Base-by-base conservation (phyloP, 208 protist genomes). In the Trypanosoma mega region DNA sequence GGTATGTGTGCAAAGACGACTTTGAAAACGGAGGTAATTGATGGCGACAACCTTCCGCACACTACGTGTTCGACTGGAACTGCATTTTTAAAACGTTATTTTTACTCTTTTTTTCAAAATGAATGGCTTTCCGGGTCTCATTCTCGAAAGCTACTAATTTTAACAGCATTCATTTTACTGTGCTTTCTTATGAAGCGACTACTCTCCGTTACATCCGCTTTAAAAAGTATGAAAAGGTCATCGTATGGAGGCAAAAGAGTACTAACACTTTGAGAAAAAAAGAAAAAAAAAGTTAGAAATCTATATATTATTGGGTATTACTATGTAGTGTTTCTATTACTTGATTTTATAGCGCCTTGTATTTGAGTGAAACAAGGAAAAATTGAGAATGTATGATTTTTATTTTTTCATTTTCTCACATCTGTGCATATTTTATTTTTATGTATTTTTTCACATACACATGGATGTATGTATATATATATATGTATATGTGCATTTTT, bases 371-470 rank as follows among this genome's bases (percentile, higher is more conserved):
- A n/a, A n/a, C n/a, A n/a, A n/a, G n/a, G n/a, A n/a, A n/a, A n/a
- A n/a, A n/a, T n/a, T n/a, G n/a, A n/a, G n/a, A n/a, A n/a, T n/a
- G 16, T 24, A 65, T 9, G 4, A 30, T 3, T n/a, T 53, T 51
- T 3, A 16, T 66, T 58, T 37, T 29, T 26, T 24, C 26, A 39
- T 46, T 14, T 27, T 18, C 34, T 18, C 43, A 33, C 20, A 34
- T 56, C 41, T 63, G 2, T 62, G 36, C 57, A 27, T 73, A 45
- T 64, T 50, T 52, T 57, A 36, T 16, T 67, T 56, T 56, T 56
- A 49, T 66, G 46, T 66, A n/a, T 46, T 75, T 16, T 46, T 26
- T 18, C 33, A 34, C 26, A 18, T 20, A 26, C 41, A 18, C 14
- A 20, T 48, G 12, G 6, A 31, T 21, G 45, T 45, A 24, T 37